Base-by-base conservation (phyloP, 2,329 filamentous ascomycete genomes). In the Myriosclerotinia curreyana region DNA sequence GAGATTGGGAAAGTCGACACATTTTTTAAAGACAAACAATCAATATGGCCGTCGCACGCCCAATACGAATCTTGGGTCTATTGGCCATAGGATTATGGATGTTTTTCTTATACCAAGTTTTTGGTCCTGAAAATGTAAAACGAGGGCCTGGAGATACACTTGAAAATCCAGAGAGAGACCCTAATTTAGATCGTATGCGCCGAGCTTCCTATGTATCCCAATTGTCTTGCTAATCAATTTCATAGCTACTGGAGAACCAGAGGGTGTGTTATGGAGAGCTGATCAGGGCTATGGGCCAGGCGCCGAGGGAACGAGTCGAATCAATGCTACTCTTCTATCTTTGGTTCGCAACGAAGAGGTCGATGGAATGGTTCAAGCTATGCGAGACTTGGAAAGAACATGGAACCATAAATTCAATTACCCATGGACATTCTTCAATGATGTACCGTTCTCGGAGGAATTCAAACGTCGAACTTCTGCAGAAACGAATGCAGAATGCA, bases 401-500 rank as follows among this genome's bases (percentile, higher is more conserved):
- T 99, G 93, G 92, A 99, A 99, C 74, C 82, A 86, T 81, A 99
- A 99, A 75, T 99, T 98, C 85, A 99, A 99, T 80, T 99, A 99
- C 75, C 95, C 95, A 0, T 99, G 95, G 92, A 97, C 92, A 11
- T 99, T 99, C 77, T 96, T 99, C 83, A 99, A 99, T 78, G 94
- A 99, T 74, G 88, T 91, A 60, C 91, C 91, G 20, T 99, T 99
- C 74, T 88, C 89, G 3, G 90, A 95, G 20, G 93, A 98, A 72
- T 99, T 99, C 81, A 98, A 96, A 79, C 81, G 80, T 72, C 86
- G 84, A 76, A 98, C 93, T 0, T 81, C 83, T 67, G 91, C 87
- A 36, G 87, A 85, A 59, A 98, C 94, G 22, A 96, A 96, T 70
- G 95, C 94, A 54, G 87, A 96, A 76, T 91, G 90, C 73, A 84